Evolutionary conservation across 768 basidiomycete species (phyloP).

Genomic region (Mycena capillaripes): DNA sequence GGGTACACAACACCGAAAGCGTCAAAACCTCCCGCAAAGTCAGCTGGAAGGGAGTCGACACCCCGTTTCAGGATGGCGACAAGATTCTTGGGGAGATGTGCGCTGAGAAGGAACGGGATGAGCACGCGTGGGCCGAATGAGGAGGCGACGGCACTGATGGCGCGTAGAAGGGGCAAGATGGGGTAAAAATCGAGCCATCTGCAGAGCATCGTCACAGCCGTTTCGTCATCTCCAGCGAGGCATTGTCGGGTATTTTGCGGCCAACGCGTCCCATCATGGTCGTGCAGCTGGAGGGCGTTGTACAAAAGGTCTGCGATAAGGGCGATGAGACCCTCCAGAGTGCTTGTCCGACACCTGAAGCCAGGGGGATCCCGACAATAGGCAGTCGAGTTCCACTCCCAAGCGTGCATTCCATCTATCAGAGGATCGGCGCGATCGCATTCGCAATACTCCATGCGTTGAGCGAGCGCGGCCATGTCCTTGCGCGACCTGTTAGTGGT

Average conservation of each 20-base stretch:
- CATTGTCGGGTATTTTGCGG: slow-evolving; percentile 16
- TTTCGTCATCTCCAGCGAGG: slow-evolving; percentile 19
- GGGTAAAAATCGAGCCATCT: slow-evolving; percentile 29
- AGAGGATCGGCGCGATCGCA: slow-evolving; percentile 30
- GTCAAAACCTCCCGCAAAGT: slow-evolving; percentile 1
- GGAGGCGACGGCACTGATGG: slow-evolving; percentile 20
- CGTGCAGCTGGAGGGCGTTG: slow-evolving; percentile 20
- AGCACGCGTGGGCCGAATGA: slow-evolving; percentile 15
- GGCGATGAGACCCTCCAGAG: slow-evolving; percentile 24
- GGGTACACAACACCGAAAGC: slow-evolving; percentile 24
- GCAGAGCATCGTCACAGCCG: slow-evolving; percentile 27
- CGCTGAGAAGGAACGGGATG: slow-evolving; percentile 29
- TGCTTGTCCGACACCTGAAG: slow-evolving; percentile 9
- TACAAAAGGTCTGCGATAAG: slow-evolving; percentile 20
- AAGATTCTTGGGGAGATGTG: slow-evolving; percentile 31
- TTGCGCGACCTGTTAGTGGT: slow-evolving; percentile 22
- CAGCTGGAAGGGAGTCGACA: slow-evolving; percentile 24
- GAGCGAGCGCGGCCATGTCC: slow-evolving; percentile 25
- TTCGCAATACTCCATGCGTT: slow-evolving; percentile 27
- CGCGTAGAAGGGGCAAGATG: slow-evolving; percentile 26
- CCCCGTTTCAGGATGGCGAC: slow-evolving; percentile 29
- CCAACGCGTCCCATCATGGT: neutral
- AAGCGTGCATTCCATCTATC: slow-evolving; percentile 28
- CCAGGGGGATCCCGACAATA: slow-evolving; percentile 21
- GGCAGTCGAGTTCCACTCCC: slow-evolving; percentile 18